Conservation (phyloP, 768 basidiomycete species). For the Boletus speciosus region DNA sequence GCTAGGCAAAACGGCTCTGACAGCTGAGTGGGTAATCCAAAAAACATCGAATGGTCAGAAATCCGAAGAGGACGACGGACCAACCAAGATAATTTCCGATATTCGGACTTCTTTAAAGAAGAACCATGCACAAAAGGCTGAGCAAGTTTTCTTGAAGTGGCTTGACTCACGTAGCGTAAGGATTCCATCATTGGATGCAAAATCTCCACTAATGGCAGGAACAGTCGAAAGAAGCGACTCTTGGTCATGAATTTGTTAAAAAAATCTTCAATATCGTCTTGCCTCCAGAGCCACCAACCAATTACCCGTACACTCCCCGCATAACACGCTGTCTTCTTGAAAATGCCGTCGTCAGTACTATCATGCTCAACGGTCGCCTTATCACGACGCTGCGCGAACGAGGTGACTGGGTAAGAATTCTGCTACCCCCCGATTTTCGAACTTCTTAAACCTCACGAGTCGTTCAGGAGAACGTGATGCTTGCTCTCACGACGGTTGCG, state of each 20-base stretch:
- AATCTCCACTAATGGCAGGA: background rate
- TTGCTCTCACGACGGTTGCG: conserved; percentile 50
- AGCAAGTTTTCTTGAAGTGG: conserved; percentile 63
- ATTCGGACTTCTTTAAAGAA: conserved; percentile 42
- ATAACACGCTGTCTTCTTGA: conserved; percentile 58
- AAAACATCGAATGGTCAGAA: background rate
- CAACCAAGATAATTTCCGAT: conserved; percentile 34
- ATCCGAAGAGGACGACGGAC: conserved; percentile 16
- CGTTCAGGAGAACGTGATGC: conserved; percentile 38
- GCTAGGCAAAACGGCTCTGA: conserved; percentile 48
- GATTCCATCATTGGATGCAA: background rate
- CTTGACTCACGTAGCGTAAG: conserved; percentile 35
- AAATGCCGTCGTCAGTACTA: conserved; percentile 50
- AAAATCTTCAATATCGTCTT: conserved; percentile 53
- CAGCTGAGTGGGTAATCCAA: conserved; percentile 44
- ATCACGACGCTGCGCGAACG: conserved; percentile 48
- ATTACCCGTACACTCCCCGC: conserved; percentile 51
- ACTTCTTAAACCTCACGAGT: background rate
- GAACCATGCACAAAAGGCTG: conserved; percentile 49
- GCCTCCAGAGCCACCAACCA: conserved; percentile 34
- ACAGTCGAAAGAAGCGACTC: conserved; percentile 17
- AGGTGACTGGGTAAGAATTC: conserved; percentile 62
- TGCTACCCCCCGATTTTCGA: background rate
- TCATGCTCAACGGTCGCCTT: conserved; percentile 61
- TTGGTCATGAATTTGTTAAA: conserved; percentile 55